These are phyloP conservation scores for Backusella psychrophila DNA, from an alignment of 192 early-diverging fungal genomes.

Conservation along the genomic window DNA sequence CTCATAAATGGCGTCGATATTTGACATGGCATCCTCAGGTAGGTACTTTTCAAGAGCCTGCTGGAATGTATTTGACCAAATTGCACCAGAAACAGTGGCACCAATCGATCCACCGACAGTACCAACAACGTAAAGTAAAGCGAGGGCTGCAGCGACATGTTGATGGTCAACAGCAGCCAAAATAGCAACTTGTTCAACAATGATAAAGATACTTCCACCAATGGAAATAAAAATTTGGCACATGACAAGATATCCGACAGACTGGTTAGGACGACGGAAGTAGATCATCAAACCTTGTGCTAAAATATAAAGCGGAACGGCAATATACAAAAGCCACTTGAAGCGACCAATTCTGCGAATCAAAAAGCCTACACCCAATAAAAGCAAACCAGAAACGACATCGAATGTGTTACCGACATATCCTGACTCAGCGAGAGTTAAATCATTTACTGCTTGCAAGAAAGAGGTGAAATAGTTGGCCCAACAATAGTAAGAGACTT, in stretches of 20 bases:
- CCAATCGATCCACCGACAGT: not conserved
- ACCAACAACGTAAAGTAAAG: not conserved
- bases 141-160: constrained; percentile 1
- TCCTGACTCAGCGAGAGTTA: not conserved
- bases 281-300: constrained; percentile 2
- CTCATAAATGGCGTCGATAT: constrained; percentile 1
- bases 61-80: constrained; percentile 12
- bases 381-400: not conserved
- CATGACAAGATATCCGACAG: not conserved
- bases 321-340: not conserved
- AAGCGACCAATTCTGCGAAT: not conserved
- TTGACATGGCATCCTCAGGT: not conserved
- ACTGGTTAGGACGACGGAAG: not conserved
- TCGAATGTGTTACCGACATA: not conserved
- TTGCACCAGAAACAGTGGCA: constrained; percentile 1
- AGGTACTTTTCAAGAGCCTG: not conserved
- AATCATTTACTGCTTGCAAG: not conserved
- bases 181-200: constrained; percentile 3
- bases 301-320: not conserved
- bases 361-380: not conserved
- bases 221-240: constrained; percentile 10
- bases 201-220: constrained; percentile 13
- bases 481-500: not conserved
- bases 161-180: constrained; percentile 11
- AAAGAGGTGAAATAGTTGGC: not conserved